Evolutionary conservation across 768 basidiomycete genomes (phyloP).

Genomic region (Psilocybe cubensis): DNA sequence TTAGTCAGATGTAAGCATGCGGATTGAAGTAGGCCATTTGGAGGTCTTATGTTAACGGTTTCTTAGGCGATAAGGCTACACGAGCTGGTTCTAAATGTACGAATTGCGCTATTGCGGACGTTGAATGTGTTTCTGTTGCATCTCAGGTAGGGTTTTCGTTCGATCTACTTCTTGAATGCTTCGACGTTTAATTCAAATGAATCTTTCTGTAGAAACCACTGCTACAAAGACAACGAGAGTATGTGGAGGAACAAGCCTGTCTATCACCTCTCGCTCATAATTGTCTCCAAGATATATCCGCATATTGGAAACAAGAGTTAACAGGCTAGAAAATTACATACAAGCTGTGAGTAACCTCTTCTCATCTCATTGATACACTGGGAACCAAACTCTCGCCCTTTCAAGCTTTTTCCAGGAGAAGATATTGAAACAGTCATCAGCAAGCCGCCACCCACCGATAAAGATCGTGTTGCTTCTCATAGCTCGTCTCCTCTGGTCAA

Average conservation of each 20-base stretch:
- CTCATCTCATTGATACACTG: neutral
- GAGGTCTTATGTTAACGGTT: too few species aligned
- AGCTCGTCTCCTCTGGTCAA: neutral
- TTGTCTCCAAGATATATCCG: neutral
- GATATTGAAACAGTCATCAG: neutral
- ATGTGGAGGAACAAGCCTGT: too few species aligned
- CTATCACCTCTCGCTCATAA: neutral
- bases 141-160: conserved; percentile 50
- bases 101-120: conserved; percentile 51
- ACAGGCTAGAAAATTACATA: too few species aligned
- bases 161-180: conserved; percentile 24
- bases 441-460: neutral
- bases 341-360: too few species aligned
- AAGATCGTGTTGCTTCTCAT: neutral
- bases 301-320: neutral
- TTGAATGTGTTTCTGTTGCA: conserved; percentile 56
- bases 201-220: conserved; percentile 13
- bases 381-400: neutral
- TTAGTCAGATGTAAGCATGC: too few species aligned
- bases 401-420: neutral
- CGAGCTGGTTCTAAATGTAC: conserved; percentile 57
- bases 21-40: too few species aligned
- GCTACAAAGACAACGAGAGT: conserved; percentile 14
- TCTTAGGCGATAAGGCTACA: conserved; percentile 61
- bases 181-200: neutral